Conservation (phyloP, 768 basidiomycete genomes). For the Suillus placidus region DNA sequence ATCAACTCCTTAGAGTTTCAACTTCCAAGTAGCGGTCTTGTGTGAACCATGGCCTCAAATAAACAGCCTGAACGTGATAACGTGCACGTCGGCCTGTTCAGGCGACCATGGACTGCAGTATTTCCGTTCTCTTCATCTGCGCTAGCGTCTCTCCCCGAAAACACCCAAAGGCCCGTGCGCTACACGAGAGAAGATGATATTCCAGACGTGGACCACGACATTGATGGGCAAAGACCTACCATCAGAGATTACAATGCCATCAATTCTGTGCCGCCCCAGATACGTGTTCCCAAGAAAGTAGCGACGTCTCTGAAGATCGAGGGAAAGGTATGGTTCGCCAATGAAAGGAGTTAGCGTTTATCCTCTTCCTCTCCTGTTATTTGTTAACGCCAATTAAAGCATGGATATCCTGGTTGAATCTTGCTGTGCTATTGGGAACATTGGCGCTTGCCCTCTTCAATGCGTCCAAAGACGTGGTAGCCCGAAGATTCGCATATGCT, state of each 20-base stretch:
- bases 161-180: constrained; percentile 38
- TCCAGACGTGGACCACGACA: constrained; percentile 57
- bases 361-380: background rate
- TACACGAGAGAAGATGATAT: constrained; percentile 77
- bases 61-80: constrained; percentile 21
- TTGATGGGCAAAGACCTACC: constrained; percentile 55
- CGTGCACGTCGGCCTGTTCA: constrained; percentile 40
- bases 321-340: constrained; percentile 97
- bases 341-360: constrained; percentile 75
- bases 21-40: background rate
- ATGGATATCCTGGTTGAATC: constrained; percentile 92
- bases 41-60: constrained; percentile 19
- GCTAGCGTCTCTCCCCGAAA: constrained; percentile 48
- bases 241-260: constrained; percentile 79
- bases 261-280: constrained; percentile 59
- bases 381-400: constrained; percentile 47
- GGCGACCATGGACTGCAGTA: constrained; percentile 65
- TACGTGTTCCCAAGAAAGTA: constrained; percentile 82
- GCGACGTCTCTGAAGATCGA: constrained; percentile 85
- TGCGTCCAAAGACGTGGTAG: constrained; percentile 65
- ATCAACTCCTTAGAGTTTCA: background rate
- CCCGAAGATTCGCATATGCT: constrained; percentile 75
- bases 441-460: constrained; percentile 90
- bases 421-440: constrained; percentile 80
- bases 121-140: constrained; percentile 74